Percentiles rank a stretch among this genome's conserved stretches.
phyloP scores from a whole-genome alignment of 2,329 filamentous ascomycete species.

The Hypocreales sp. region DNA sequence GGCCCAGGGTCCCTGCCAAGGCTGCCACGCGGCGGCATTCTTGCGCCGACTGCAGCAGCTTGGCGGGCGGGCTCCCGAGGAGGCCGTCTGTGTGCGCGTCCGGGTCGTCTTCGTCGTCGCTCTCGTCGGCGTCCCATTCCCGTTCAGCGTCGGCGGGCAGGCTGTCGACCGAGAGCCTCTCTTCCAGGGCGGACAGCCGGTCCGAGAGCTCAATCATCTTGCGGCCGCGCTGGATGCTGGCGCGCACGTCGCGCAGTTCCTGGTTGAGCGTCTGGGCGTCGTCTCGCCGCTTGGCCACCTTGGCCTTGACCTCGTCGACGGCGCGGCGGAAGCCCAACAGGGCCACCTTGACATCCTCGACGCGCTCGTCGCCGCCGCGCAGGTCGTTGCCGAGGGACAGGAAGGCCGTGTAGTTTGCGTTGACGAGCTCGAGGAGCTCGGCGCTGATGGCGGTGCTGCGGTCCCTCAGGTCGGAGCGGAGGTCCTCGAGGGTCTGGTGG shows the following conservation, averaged over 20 bases:
- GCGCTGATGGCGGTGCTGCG: conserved; percentile 65
- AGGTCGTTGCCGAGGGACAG: conserved; percentile 68
- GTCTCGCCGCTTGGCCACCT: conserved; percentile 45
- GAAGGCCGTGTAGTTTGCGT: conserved; percentile 88
- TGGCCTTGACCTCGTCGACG: conserved; percentile 55
- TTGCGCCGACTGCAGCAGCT: conserved; percentile 26
- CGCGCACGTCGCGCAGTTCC: conserved; percentile 51
- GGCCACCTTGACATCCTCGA: conserved; percentile 80
- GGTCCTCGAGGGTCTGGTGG: conserved; percentile 90
- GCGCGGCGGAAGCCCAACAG: conserved; percentile 74
- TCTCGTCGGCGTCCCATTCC: conserved; percentile 15
- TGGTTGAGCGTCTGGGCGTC: conserved; percentile 47
- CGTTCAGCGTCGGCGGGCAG: conserved; percentile 8
- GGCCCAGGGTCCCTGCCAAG: conserved; percentile 27
- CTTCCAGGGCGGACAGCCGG: conserved; percentile 46
- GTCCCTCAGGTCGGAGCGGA: conserved; percentile 72
- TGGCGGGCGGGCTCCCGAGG: conserved; percentile 29
- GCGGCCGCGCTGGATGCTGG: conserved; percentile 44
- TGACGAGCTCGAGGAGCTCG: conserved; percentile 88
- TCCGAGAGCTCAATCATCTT: conserved; percentile 54
- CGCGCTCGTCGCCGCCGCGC: conserved; percentile 75
- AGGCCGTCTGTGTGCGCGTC: conserved; percentile 13
- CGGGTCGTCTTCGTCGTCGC: conserved; percentile 22
- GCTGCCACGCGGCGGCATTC: conserved; percentile 27
- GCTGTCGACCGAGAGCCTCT: conserved; percentile 39